Base-by-base conservation (phyloP, 352 stramenopile genomes). In the Pythium inflatum region DNA sequence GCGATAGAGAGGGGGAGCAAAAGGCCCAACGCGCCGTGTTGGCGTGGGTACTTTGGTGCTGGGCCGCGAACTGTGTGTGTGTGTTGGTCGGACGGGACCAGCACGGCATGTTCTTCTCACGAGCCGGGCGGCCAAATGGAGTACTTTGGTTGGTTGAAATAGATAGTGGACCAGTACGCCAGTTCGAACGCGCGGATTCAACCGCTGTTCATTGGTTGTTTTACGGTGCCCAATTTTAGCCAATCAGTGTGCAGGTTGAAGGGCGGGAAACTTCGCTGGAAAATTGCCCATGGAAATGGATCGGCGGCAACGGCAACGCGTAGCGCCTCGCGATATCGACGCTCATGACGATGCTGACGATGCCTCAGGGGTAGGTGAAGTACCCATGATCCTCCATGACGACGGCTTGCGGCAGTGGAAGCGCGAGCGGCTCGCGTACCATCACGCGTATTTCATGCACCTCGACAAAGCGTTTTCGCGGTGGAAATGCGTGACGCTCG, bases 371-470 rank as follows among this genome's bases (percentile, higher is more conserved):
- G 24, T 24, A 56, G 41, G 31, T 16, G 20, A 45, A 1, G 13
- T 13, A n/a, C 7, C 18, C 18, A 12, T 30, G 3, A 11, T 24
- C 20, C 2, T 54, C 31, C 36, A 36, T 40, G 50, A 38, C 24
- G 34, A 24, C 11, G 60, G 22, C 5, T 49, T 70, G 4, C n/a
- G 18, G 8, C 46, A 54, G 45, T 75, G 70, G 70, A 76, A 77
- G 51, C 53, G 54, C 3, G 61, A 64, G 22, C 61, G 60, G 48
- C 70, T 70, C 46, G 66, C 70, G 3, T 41, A 69, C 49, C 76
- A 81, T 9, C 69, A 82, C 50, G 70, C 70, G 16, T 77, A 74
- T 31, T 78, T 75, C 46, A 28, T 48, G n/a, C 57, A 68, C 25
- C 68, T 83, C 20, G 25, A 74, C 45, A 43, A 62, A 8, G 20